Base-by-base conservation (phyloP, 768 basidiomycete species). In the Daedaleopsis nitida region DNA sequence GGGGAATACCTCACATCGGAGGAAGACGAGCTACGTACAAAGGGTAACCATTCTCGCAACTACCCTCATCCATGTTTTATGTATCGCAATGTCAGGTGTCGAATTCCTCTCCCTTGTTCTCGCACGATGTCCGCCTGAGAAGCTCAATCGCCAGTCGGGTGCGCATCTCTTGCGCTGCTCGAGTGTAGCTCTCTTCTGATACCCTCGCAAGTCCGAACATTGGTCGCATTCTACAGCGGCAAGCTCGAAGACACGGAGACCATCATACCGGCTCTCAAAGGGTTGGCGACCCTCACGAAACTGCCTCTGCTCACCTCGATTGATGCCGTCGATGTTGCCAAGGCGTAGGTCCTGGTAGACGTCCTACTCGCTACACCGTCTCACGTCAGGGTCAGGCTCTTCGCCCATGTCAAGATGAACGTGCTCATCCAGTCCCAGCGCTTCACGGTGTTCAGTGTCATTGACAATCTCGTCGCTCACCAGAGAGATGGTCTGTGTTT, bases 1-100 rank as follows among this genome's bases (percentile, higher is more conserved):
- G 93, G 93, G 44, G 89, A 92, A 66, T 94, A 91, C 69, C 78
- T 99, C 14, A 96, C 92, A 0, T 87, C 92, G 1, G 92, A 95
- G 59, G 91, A 96, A 57, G 91, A 89, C 66, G 77, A 80, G 5
- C 73, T 89, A 12, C 82, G 96, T 32, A 83, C 84, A 10, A 93
- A 93, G 80, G 96, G 96, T 93, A 60, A 13, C 23, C 27, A 3
- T 2, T 19, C 8, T 23, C 16, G 27, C 16, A 13, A 14, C 35
- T 19, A 21, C 21, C 5, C 24, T 45, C 37, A 45, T 16, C 21
- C 17, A 19, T 16, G 45, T 60, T 52, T 19, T 42, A 52, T n/a
- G n/a, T 23, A 39, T 44, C 11, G 21, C 37, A 7, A 19, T 49
- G n/a, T 1, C 65, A 99, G 97, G 96, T 37, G 86, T 98, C 19